Base-by-base conservation (phyloP, 108 stramenopile species). In the Bacterosira constricta region DNA sequence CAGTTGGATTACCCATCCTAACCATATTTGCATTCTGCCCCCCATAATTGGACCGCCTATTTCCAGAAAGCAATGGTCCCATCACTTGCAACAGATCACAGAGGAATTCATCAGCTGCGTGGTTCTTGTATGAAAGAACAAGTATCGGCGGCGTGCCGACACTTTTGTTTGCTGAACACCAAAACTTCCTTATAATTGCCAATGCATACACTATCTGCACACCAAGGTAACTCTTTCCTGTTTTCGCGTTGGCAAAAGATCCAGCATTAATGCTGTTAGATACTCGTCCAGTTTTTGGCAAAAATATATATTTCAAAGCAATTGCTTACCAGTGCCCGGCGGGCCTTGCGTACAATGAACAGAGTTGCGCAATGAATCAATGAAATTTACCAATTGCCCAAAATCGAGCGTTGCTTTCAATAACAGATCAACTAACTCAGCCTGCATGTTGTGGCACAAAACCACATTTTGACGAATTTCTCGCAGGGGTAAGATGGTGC, bases 271-370 rank as follows among this genome's bases (percentile, higher is more conserved):
- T n/a, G n/a, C n/a, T n/a, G n/a, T n/a, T n/a, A n/a, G n/a, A n/a
- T n/a, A n/a, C n/a, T 29, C 7, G 37, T 58, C 25, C 37, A 27
- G 20, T 15, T 57, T 10, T n/a, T 62, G 11, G 18, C 15, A 41
- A 31, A 29, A 62, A 62, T 29, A 29, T 30, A 45, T 20, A 49
- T 42, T 41, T 9, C 8, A 25, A 42, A 62, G 23, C 34, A 52
- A 64, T 1, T 54, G 56, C 57, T 68, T 59, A 30, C 73, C 67
- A 9, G 72, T 75, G 10, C 77, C 79, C 20, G 74, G 83, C 10
- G 82, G 82, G 0, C 82, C 82, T 56, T 83, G 79, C 11, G 79
- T 80, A 8, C 62, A 50, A 62, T 83, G 82, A 17, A 83, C 82
- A 1, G 77, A 73, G 47, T 83, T 56, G 20, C 64, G 17, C 61